A percentile compares a stretch with the other conserved stretches of the same genome.
Conservation (phyloP, 2,329 filamentous ascomycete genomes). For the Colletotrichum brevisporum region DNA sequence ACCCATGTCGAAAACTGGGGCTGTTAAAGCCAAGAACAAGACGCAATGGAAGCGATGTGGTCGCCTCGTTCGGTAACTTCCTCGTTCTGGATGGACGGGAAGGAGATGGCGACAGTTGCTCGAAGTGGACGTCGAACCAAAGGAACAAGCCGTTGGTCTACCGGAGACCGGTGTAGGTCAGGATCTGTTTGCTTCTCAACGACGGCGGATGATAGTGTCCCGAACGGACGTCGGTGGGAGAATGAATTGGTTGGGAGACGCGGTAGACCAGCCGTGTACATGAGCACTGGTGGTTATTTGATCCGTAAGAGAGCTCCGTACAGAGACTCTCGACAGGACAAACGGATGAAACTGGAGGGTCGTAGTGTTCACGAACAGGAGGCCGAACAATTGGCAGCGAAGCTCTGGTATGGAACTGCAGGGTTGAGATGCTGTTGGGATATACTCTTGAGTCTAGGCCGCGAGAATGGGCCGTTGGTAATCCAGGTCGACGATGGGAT, state of each 20-base stretch:
- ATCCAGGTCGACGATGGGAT: constrained; percentile 21
- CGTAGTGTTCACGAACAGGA: constrained; percentile 25
- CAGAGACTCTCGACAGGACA: constrained; percentile 37
- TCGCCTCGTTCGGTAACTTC: neutral
- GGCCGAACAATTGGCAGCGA: constrained; percentile 18
- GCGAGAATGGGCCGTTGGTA: constrained; percentile 5
- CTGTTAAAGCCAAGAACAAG: constrained; percentile 29
- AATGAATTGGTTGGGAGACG: constrained; percentile 33
- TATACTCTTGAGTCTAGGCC: neutral
- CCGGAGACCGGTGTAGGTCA: constrained; percentile 36
- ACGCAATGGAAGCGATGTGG: constrained; percentile 4
- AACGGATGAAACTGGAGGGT: constrained; percentile 15
- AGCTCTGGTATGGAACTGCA: constrained; percentile 10
- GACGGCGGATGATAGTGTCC: constrained; percentile 17
- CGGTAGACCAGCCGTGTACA: constrained; percentile 41
- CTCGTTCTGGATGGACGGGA: constrained; percentile 11
- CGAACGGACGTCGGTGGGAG: constrained; percentile 16
- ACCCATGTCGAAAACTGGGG: constrained; percentile 48
- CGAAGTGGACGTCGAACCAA: neutral
- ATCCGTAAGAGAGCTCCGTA: constrained; percentile 33
- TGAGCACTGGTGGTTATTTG: constrained; percentile 36
- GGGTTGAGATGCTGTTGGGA: neutral
- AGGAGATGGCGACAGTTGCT: neutral
- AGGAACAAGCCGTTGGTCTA: constrained; percentile 16
- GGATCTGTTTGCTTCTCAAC: constrained; percentile 22